Conservation (phyloP, 805 yeast genomes). For the Candida maris region DNA sequence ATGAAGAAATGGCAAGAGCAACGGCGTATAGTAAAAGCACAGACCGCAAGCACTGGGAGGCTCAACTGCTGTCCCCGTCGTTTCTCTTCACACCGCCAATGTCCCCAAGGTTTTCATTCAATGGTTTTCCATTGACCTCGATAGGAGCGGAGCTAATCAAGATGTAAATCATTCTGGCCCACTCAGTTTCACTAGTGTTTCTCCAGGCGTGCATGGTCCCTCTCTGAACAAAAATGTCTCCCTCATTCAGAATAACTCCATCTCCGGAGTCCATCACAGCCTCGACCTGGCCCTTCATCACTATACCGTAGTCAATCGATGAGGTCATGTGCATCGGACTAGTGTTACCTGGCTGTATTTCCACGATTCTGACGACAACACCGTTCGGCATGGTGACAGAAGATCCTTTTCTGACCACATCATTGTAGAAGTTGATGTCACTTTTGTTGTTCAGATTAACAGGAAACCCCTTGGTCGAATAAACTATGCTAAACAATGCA, state of each 20-base stretch:
- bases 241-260: slow-evolving; percentile 3
- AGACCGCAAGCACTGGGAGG: too few relatives aligned
- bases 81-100: slow-evolving; percentile 10
- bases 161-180: slow-evolving; percentile 10
- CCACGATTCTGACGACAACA: slow-evolving; percentile 9
- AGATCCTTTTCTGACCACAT: slow-evolving; percentile 3
- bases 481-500: slow-evolving; percentile 9
- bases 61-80: slow-evolving; percentile 3
- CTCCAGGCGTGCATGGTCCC: slow-evolving; percentile 13
- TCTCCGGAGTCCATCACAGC: slow-evolving; percentile 11
- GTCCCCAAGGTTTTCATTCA: slow-evolving; percentile 6
- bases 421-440: slow-evolving; percentile 4
- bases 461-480: slow-evolving; percentile 8
- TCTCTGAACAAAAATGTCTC: slow-evolving; percentile 9
- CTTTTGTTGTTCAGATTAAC: slow-evolving; percentile 4
- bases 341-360: slow-evolving; percentile 7
- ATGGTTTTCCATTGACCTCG: slow-evolving; percentile 5
- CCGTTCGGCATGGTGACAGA: slow-evolving; percentile 9
- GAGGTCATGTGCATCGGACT: slow-evolving; percentile 10
- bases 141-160: slow-evolving; percentile 7
- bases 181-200: slow-evolving; percentile 6
- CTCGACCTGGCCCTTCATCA: slow-evolving; percentile 7
- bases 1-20: too few relatives aligned
- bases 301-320: slow-evolving; percentile 8
- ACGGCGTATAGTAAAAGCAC: too few relatives aligned